phyloP scores from a whole-genome alignment of 129 eudicot species.

The Deinandra increscens region DNA sequence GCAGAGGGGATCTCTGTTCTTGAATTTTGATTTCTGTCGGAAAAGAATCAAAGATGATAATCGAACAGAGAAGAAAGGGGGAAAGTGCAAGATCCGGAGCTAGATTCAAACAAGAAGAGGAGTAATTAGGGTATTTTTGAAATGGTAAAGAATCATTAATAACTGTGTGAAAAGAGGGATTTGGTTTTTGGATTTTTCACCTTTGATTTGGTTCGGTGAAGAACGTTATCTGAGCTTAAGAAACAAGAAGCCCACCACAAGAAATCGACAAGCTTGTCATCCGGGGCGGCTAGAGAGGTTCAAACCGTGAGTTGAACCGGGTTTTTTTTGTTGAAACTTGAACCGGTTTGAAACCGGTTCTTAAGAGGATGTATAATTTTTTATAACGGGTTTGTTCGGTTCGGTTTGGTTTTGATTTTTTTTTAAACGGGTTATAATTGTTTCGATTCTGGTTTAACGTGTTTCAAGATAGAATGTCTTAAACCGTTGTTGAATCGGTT shows the following conservation, averaged over 20 bases:
- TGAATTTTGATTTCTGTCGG: not conserved
- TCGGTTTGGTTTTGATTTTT: no score
- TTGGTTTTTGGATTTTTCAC: not conserved
- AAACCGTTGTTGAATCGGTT: no score
- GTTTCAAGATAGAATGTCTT: no score
- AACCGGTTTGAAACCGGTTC: no score
- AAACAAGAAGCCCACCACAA: constrained; percentile 22
- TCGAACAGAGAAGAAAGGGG: constrained; percentile 4
- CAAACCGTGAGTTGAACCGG: no score
- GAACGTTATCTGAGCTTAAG: constrained; percentile 18
- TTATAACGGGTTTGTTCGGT: no score
- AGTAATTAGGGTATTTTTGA: constrained; percentile 23
- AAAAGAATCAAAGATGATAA: no score
- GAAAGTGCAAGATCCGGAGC: constrained; percentile 22
- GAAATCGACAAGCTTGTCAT: not conserved
- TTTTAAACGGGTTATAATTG: no score
- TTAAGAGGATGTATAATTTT: no score
- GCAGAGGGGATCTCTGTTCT: not conserved
- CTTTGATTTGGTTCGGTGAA: not conserved
- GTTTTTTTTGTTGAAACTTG: no score
- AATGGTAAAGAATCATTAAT: constrained; percentile 13
- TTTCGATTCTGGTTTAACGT: no score
- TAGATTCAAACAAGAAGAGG: constrained; percentile 14
- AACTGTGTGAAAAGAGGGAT: not conserved
- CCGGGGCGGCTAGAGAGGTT: not conserved